These are phyloP conservation scores for Tephrocybe sp. DNA, from an alignment of 768 basidiomycete species.

Conservation along the genomic window DNA sequence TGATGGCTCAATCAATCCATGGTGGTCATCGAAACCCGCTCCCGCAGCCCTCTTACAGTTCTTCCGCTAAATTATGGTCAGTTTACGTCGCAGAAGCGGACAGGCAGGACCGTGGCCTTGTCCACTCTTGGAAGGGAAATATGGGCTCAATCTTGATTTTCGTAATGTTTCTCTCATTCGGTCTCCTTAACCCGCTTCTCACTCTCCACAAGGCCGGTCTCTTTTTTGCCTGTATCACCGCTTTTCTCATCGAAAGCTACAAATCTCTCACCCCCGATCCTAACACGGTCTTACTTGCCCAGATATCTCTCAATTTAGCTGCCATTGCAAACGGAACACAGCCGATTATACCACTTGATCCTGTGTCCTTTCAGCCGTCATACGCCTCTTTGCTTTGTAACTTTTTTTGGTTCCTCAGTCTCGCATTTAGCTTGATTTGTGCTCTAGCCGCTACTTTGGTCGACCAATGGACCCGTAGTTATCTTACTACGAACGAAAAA, in stretches of 20 bases:
- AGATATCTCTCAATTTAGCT: constrained; percentile 14
- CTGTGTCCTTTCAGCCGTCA: constrained; percentile 20
- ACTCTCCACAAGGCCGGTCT: constrained; percentile 18
- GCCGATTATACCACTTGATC: not conserved
- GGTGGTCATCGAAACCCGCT: constrained; percentile 7
- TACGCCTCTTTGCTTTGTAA: constrained; percentile 34
- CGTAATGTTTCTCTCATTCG: constrained; percentile 9
- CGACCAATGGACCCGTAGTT: constrained; percentile 45
- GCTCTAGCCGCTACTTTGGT: constrained; percentile 42
- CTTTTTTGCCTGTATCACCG: constrained; percentile 20
- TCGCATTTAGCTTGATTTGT: constrained; percentile 37
- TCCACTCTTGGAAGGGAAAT: constrained; percentile 17
- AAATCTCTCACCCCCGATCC: constrained; percentile 13
- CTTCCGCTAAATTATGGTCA: constrained; percentile 17
- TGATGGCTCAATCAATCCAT: constrained; percentile 5
- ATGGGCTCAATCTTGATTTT: constrained; percentile 21
- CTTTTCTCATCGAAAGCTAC: constrained; percentile 22
- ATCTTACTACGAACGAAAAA: constrained; percentile 28
- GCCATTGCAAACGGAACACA: constrained; percentile 10
- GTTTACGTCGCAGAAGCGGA: constrained; percentile 20
- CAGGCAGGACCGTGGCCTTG: constrained; percentile 14
- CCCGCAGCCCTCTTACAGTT: constrained; percentile 1
- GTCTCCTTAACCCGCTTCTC: not conserved
- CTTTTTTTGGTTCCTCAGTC: constrained; percentile 41
- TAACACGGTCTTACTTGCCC: constrained; percentile 8